Evolutionary conservation across 2,329 filamentous ascomycete genomes (phyloP).

Genomic region (Microdochium paspali): DNA sequence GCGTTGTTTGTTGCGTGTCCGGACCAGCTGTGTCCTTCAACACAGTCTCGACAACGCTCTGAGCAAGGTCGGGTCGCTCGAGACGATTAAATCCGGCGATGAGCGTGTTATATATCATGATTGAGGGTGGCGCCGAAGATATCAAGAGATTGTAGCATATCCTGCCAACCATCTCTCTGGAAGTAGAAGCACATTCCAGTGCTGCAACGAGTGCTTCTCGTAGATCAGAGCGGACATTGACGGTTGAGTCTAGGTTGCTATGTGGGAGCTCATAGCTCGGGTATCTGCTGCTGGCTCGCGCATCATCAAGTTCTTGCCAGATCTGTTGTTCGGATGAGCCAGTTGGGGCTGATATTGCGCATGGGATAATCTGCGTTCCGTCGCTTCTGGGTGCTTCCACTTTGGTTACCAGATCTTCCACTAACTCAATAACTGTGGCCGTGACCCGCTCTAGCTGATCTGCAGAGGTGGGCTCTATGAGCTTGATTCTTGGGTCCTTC

Average conservation of each 20-base stretch:
- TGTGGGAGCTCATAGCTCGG: conserved; percentile 14
- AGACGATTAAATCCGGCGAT: conserved; percentile 53
- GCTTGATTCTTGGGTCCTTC: background rate
- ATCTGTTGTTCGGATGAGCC: conserved; percentile 1
- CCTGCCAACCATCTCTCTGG: conserved; percentile 25
- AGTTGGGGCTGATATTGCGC: background rate
- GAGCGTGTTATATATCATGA: conserved; percentile 63
- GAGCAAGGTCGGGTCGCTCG: conserved; percentile 37
- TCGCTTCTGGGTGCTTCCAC: background rate
- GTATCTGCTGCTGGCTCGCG: conserved; percentile 7
- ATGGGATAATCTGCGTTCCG: background rate
- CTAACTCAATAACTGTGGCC: conserved; percentile 1
- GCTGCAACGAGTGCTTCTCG: conserved; percentile 15
- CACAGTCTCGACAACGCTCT: conserved; percentile 43
- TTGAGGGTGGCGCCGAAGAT: conserved; percentile 50
- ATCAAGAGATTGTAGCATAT: conserved; percentile 60
- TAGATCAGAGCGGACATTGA: conserved; percentile 9
- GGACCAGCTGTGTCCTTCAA: conserved; percentile 30
- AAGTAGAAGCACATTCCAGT: conserved; percentile 12
- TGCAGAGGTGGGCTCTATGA: background rate
- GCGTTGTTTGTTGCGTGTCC: conserved; percentile 38
- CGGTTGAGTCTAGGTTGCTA: conserved; percentile 4
- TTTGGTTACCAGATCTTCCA: conserved; percentile 2
- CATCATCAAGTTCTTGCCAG: conserved; percentile 9
- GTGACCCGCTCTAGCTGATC: background rate